Evolutionary conservation across 257 asterid genomes (phyloP).

Genomic region (Phtheirospermum japonicum): DNA sequence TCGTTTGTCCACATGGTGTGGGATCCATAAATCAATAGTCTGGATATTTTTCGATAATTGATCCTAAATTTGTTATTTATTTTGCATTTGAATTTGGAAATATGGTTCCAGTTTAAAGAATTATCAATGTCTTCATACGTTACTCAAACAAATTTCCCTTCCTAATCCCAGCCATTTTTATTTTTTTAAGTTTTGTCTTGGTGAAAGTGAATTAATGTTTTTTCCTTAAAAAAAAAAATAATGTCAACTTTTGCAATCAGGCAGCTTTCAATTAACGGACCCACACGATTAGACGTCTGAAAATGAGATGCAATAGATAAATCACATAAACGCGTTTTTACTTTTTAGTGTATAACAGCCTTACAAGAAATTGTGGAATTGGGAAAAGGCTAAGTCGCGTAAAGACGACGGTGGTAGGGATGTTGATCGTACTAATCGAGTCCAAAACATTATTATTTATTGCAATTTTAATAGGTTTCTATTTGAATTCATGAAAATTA

Average conservation of each 20-base stretch:
- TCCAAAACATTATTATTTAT: background rate
- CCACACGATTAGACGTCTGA: slow-evolving; percentile 6
- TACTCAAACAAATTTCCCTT: too few species aligned
- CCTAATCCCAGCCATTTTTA: too few species aligned
- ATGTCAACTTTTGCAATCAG: slow-evolving; percentile 1
- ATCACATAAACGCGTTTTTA: slow-evolving; percentile 7
- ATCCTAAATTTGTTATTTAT: too few species aligned
- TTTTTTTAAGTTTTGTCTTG: background rate
- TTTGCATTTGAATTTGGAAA: too few species aligned
- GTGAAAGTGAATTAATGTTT: background rate
- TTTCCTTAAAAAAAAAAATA: too few species aligned
- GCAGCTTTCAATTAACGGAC: slow-evolving; percentile 28
- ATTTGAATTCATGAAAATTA: background rate
- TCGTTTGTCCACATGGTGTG: background rate
- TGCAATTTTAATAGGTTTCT: background rate
- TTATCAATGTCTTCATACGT: too few species aligned
- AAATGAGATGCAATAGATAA: background rate
- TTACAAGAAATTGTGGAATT: slow-evolving; percentile 18
- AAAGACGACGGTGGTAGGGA: background rate
- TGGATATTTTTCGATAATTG: too few species aligned
- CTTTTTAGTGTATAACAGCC: slow-evolving; percentile 31
- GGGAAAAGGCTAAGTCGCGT: background rate
- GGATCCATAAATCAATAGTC: slow-evolving; percentile 6
- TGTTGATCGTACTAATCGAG: background rate
- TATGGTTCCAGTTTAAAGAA: too few species aligned